Percentiles rank a stretch among this genome's conserved stretches.
These are phyloP conservation scores for Heterobasidion irregulare DNA, from an alignment of 1,284 basidiomycete genomes.

Conservation along the genomic window DNA sequence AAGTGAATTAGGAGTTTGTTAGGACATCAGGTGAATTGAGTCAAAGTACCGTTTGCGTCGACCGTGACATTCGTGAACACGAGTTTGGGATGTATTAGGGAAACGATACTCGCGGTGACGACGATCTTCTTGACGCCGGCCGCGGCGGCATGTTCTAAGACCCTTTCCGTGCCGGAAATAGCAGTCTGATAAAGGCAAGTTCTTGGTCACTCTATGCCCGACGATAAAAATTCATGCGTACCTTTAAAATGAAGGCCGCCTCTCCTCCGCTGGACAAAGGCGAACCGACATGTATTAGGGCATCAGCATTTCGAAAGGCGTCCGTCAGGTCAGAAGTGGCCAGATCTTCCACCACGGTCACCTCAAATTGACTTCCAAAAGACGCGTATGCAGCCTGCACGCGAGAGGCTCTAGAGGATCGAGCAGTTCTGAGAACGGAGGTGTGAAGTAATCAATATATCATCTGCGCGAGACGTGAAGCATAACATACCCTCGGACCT, in stretches of 20 bases:
- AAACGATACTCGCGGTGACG: neutral
- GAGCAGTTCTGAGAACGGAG: neutral
- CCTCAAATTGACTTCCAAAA: neutral
- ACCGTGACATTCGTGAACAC: neutral
- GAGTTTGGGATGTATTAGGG: neutral
- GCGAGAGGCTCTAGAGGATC: neutral
- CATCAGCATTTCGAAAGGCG: neutral
- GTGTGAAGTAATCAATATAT: neutral
- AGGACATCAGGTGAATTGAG: neutral
- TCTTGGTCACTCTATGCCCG: neutral
- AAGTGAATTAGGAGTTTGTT: neutral
- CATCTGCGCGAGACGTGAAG: neutral
- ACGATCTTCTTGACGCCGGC: neutral
- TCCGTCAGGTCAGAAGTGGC: neutral
- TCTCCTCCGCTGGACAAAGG: neutral
- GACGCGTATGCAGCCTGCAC: neutral
- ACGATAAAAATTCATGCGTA: neutral
- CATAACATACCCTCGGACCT: neutral
- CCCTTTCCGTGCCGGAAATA: neutral
- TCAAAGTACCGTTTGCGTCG: neutral
- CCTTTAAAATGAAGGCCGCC: neutral
- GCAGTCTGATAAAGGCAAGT: neutral
- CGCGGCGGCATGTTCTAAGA: neutral
- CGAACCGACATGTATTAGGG: neutral
- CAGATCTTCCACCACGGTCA: neutral